Base-by-base conservation (phyloP, 345 rosid species). In the Salix koriyanagi region DNA sequence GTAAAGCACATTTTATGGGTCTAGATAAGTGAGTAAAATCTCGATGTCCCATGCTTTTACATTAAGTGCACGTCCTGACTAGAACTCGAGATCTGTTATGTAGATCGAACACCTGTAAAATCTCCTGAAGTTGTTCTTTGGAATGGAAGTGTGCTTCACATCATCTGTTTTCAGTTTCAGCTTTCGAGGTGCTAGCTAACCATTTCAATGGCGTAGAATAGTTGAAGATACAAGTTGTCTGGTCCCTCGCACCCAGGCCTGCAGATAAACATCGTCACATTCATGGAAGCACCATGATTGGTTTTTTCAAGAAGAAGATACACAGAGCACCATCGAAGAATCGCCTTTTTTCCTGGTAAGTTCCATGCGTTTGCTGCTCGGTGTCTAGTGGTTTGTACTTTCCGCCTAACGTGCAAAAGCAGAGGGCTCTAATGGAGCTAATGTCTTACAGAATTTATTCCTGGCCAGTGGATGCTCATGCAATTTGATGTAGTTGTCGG, bases 1-100 rank as follows among this genome's bases (percentile, higher is more conserved):
- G 1, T 0, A 34, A 34, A 34, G 4, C 0, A 4, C 0, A 34
- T 0, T 34, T 34, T 34, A 34, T 34, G 5, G 0, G 5, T 34
- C 5, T 0, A 34, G 36, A 34, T 34, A 1, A 0, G 36, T 2
- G 36, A 34, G 6, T 34, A 34, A 34, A 34, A 34, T 34, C 5
- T 0, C 4, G 5, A 4, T 34, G 36, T 4, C 0, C 1, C 36
- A 4, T 6, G 6, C 5, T 34, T 5, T 30, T 2, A 30, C 4
- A 30, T 30, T 2, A 30, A 30, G 0, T 34, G 0, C 6, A 34
- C 0, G 36, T 34, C 1, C 36, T 4, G 6, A 4, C 6, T 34
- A 3, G 6, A 34, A 34, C 36, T 34, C 5, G 36, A 34, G 5
- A 34, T 5, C 5, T 34, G 36, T 4, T 34, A 1, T 34, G 36